A percentile compares a stretch with the other conserved stretches of the same genome.
Conservation (phyloP, 495 filamentous ascomycete genomes). For the Lasiosphaeris hirsuta region DNA sequence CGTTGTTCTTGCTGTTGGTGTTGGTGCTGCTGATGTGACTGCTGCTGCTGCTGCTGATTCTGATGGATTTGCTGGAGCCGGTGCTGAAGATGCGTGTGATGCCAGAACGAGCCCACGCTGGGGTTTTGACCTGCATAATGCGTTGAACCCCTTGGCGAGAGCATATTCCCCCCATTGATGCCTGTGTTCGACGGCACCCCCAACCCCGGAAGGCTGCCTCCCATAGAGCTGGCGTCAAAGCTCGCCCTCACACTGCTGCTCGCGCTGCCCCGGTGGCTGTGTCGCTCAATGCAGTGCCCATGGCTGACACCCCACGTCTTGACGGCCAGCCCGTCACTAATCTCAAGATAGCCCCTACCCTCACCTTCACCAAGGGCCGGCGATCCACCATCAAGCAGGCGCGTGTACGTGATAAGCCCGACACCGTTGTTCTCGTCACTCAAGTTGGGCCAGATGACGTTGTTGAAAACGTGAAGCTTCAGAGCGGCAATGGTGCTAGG, state of each 20-base stretch:
- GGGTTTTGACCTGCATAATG: conserved; percentile 13
- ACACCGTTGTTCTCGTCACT: conserved; percentile 94
- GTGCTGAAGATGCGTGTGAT: too few relatives aligned
- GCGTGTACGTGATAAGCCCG: conserved; percentile 85
- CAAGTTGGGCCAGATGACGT: conserved; percentile 95
- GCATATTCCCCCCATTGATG: neutral
- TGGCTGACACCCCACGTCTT: conserved; percentile 80
- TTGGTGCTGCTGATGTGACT: conserved; percentile 3
- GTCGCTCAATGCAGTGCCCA: conserved; percentile 76
- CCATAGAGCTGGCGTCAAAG: conserved; percentile 28
- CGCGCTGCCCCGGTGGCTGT: conserved; percentile 57
- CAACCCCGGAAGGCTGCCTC: neutral
- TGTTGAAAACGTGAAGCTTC: conserved; percentile 94
- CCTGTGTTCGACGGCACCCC: neutral
- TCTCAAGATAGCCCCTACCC: conserved; percentile 74
- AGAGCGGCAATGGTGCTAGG: conserved; percentile 83
- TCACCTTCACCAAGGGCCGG: conserved; percentile 72
- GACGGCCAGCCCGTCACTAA: conserved; percentile 76
- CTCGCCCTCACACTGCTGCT: conserved; percentile 38
- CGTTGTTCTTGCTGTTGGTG: conserved; percentile 16
- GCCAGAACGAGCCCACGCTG: neutral
- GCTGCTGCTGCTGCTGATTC: too few relatives aligned
- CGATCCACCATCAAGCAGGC: conserved; percentile 83
- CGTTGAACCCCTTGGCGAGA: neutral
- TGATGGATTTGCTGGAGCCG: too few relatives aligned